Evolutionary conservation across 1,284 basidiomycete species (phyloP), one percentile per base, ranked within the genome.

Genomic region (Pascua guehoae): DNA sequence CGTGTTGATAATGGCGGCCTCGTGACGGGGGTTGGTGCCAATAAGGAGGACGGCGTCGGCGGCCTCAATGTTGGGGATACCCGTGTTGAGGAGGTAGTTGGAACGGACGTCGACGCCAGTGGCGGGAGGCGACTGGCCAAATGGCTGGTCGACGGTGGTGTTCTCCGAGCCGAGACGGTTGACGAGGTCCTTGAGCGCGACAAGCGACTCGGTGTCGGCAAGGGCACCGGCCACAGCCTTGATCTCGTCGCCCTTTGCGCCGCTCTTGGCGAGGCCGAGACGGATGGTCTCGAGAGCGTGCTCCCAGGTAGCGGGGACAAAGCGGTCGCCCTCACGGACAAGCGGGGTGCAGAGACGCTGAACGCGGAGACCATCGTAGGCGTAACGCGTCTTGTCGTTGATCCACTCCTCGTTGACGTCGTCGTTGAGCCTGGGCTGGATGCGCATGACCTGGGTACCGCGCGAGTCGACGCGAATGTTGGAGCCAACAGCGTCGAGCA

Each of bases 391-490:
- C 84, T 98, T 98, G 84, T 99, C 95, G 78, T 86, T 94, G 78
- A 99, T 96, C 95, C 96, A 98, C 79, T 99, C 96, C 81, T 99
- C 96, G 78, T 99, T 99, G 61, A 99, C 88, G 67, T 97, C 91
- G 78, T 98, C 95, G 77, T 98, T 98, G 57, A 91, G 88, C 68
- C 89, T 86, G 4, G 96, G 96, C 73, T 96, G 91, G 68, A 99
- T 85, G 49, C 95, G 88, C 93, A 98, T 98, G 63, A 98, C 95
- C 75, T 92, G 86, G 11, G 95, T 87, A 55, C 94, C 94, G 44
- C 95, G 86, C 52, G 94, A 96, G 79, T 99, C 95, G 61, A 98
- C 84, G 53, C 93, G 88, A 74, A 99, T 97, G 79, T 98, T 98
- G 66, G 91, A 93, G 41, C 96, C 96, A 53, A 99, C 81, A n/a